phyloP scores from a whole-genome alignment of 225 moss, liverwort and hornwort species.

The Anthoceros angustus region DNA sequence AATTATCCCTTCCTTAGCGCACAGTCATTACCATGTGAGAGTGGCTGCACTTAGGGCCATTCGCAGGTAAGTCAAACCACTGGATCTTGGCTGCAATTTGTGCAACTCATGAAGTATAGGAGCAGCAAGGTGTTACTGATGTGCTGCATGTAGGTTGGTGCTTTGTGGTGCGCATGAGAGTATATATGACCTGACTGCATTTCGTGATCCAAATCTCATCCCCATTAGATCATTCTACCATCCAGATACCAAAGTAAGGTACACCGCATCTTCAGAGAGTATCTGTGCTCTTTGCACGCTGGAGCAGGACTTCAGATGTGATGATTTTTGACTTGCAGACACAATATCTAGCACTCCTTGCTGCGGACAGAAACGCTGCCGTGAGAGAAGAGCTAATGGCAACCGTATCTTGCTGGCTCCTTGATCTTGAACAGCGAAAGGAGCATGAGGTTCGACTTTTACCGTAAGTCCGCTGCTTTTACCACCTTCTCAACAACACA shows the following conservation, averaged over 20 bases:
- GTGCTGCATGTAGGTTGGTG: constrained; percentile 35
- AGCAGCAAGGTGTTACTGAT: background rate
- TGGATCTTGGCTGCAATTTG: background rate
- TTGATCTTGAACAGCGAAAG: constrained; percentile 59
- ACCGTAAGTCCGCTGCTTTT: constrained; percentile 40
- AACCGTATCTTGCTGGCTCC: constrained; percentile 66
- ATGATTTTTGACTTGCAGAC: constrained; percentile 36
- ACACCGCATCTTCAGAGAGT: constrained; percentile 7
- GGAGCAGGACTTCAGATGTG: no score
- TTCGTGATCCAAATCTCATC: constrained; percentile 74
- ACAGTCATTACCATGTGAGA: constrained; percentile 61
- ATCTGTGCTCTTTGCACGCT: no score
- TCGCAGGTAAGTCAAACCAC: constrained; percentile 32
- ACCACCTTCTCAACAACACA: background rate
- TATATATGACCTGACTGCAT: constrained; percentile 79
- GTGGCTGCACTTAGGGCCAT: constrained; percentile 67
- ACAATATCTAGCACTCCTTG: constrained; percentile 69
- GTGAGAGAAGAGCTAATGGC: constrained; percentile 64
- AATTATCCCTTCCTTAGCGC: constrained; percentile 46
- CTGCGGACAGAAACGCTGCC: constrained; percentile 44
- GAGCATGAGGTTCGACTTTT: constrained; percentile 85
- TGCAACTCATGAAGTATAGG: constrained; percentile 1
- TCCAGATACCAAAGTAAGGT: constrained; percentile 54
- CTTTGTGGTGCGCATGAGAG: constrained; percentile 90
- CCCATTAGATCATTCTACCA: constrained; percentile 76